Evolutionary conservation across 2,329 filamentous ascomycete genomes (phyloP).

Genomic region (Emmonsiellopsis sp.): DNA sequence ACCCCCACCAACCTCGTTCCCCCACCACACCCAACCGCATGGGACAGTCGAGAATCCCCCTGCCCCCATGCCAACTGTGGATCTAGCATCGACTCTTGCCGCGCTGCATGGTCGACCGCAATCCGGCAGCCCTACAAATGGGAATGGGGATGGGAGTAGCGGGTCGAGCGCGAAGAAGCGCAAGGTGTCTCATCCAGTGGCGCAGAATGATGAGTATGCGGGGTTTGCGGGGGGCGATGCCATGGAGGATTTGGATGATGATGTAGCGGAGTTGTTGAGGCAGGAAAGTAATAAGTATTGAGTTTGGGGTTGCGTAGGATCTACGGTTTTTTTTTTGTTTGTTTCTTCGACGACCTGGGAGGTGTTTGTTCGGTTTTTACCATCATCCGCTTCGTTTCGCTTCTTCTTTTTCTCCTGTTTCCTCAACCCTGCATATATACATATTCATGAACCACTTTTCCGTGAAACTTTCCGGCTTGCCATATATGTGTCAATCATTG

Average conservation of each 20-base stretch:
- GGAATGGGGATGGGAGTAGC: conserved; percentile 14
- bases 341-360: not conserved
- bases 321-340: not conserved
- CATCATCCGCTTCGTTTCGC: not conserved
- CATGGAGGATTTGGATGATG: conserved; percentile 50
- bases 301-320: not conserved
- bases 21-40: conserved; percentile 5
- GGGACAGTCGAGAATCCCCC: conserved; percentile 7
- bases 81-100: conserved; percentile 14
- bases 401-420: not conserved
- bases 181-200: conserved; percentile 37
- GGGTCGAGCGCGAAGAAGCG: conserved; percentile 37
- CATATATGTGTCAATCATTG: no score
- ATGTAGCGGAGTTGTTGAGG: conserved; percentile 51
- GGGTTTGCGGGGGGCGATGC: conserved; percentile 46
- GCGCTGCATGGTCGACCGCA: conserved; percentile 15
- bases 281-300: conserved; percentile 29
- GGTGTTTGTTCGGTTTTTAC: not conserved
- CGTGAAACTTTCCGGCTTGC: no score
- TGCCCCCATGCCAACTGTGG: conserved; percentile 14
- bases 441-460: no score
- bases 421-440: no score
- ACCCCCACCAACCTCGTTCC: not conserved
- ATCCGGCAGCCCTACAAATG: conserved; percentile 12
- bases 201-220: conserved; percentile 25